Conservation (phyloP, 78 protist genomes). For the Cavenderia fasciculata region DNA sequence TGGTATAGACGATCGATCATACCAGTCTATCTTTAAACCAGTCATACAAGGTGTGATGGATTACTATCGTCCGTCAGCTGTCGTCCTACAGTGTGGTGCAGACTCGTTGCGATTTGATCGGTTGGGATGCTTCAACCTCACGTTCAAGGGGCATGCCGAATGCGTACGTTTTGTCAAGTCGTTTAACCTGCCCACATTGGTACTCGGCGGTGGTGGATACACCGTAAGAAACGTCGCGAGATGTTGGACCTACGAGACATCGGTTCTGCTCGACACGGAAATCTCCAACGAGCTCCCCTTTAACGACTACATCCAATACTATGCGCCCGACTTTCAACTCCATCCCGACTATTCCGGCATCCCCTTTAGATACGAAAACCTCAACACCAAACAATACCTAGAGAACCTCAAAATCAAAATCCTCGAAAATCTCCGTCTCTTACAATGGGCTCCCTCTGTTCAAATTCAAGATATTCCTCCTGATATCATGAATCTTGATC, state of each 20-base stretch:
- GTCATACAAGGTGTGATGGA: slow-evolving; percentile 85
- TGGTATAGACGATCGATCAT: slow-evolving; percentile 94
- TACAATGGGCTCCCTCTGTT: slow-evolving; percentile 69
- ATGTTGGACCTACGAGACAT: slow-evolving; percentile 95
- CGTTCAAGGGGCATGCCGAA: slow-evolving; percentile 85
- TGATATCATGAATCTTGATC: slow-evolving; percentile 46
- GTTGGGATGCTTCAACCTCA: slow-evolving; percentile 97
- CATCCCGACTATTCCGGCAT: slow-evolving; percentile 64
- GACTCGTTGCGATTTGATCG: slow-evolving; percentile 97
- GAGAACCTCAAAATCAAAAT: slow-evolving; percentile 70
- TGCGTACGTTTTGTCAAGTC: slow-evolving; percentile 66
- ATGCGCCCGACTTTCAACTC: slow-evolving; percentile 94
- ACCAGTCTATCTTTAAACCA: slow-evolving; percentile 89
- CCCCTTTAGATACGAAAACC: slow-evolving; percentile 68
- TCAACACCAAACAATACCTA: slow-evolving; percentile 60
- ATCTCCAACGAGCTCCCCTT: slow-evolving; percentile 89
- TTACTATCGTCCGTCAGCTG: slow-evolving; percentile 93
- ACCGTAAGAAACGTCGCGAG: slow-evolving; percentile 94
- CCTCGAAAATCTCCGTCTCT: slow-evolving; percentile 38
- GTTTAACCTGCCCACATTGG: slow-evolving; percentile 91
- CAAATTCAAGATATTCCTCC: slow-evolving; percentile 73
- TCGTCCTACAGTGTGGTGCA: slow-evolving; percentile 98
- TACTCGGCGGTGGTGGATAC: slow-evolving; percentile 99
- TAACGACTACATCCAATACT: slow-evolving; percentile 96
- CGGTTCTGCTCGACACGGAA: slow-evolving; percentile 63